Evolutionary conservation across 352 stramenopile species (phyloP).

Genomic region (Blastocystis sp.): DNA sequence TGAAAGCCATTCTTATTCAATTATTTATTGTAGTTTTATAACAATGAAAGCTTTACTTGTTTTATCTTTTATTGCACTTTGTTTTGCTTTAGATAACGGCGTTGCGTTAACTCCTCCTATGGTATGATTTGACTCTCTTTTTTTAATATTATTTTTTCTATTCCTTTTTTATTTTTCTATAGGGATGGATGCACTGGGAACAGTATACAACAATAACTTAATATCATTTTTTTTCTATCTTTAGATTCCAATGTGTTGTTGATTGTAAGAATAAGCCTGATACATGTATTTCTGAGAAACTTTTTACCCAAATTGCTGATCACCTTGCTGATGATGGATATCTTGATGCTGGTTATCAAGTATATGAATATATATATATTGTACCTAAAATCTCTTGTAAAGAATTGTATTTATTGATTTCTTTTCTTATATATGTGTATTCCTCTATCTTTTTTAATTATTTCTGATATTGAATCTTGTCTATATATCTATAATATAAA

Average conservation of each 20-base stretch:
- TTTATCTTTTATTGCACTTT: constrained; percentile 25
- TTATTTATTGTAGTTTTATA: no score
- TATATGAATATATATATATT: no score
- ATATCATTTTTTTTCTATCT: no score
- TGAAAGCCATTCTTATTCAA: no score
- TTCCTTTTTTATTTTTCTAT: no score
- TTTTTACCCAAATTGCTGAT: constrained; percentile 42
- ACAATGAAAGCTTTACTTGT: constrained; percentile 30
- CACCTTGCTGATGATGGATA: constrained; percentile 41
- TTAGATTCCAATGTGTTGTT: constrained; percentile 48
- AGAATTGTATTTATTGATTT: no score
- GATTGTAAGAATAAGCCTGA: constrained; percentile 44
- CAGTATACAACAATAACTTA: no score
- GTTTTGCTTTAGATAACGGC: constrained; percentile 45
- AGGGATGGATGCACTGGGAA: constrained; percentile 48
- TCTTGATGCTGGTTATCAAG: constrained; percentile 44
- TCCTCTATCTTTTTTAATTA: no score
- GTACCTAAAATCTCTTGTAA: no score
- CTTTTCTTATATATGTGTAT: no score
- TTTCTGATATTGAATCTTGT: no score
- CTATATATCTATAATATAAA: no score
- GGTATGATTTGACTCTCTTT: constrained; percentile 13
- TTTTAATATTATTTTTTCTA: not conserved
- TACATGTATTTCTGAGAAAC: constrained; percentile 42
- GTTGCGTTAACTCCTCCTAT: constrained; percentile 47